Percentiles rank a stretch among this genome's conserved stretches.
phyloP scores from a whole-genome alignment of 495 filamentous ascomycete genomes.

The Saxophila tyrrhenica region DNA sequence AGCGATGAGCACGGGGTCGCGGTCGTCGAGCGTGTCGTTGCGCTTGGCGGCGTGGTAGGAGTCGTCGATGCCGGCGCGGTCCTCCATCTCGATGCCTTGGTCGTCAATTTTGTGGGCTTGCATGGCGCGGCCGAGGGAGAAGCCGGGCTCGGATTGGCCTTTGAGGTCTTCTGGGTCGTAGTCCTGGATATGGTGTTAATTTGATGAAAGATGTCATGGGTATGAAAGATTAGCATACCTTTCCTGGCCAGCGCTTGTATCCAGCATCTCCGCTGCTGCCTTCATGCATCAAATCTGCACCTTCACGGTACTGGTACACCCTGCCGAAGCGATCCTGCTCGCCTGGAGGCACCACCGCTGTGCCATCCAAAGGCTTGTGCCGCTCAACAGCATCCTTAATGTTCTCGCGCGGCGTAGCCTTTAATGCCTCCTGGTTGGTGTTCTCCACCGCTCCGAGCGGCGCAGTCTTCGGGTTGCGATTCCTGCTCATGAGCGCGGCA shows the following conservation, averaged over 20 bases:
- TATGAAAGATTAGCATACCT: slow-evolving; percentile 51
- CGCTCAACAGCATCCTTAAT: slow-evolving; percentile 60
- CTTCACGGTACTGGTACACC: slow-evolving; percentile 71
- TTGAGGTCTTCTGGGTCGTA: slow-evolving; percentile 64
- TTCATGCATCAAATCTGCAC: slow-evolving; percentile 71
- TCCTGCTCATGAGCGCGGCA: slow-evolving; percentile 62
- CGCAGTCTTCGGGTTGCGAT: slow-evolving; percentile 46
- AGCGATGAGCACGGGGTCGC: slow-evolving; percentile 18
- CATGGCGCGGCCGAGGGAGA: slow-evolving; percentile 51
- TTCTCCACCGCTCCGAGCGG: slow-evolving; percentile 68
- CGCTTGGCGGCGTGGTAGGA: slow-evolving; percentile 14
- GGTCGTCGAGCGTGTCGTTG: slow-evolving; percentile 12
- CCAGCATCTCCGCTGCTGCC: slow-evolving; percentile 42
- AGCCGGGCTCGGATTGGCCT: slow-evolving; percentile 70
- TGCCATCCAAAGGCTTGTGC: slow-evolving; percentile 78
- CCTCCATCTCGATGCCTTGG: slow-evolving; percentile 25
- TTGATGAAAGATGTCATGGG: no score
- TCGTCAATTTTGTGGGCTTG: slow-evolving; percentile 39
- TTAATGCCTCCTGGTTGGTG: slow-evolving; percentile 66
- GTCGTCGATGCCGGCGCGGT: slow-evolving; percentile 22
- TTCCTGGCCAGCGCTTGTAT: slow-evolving; percentile 55
- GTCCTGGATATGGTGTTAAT: no score
- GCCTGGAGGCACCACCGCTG: slow-evolving; percentile 65
- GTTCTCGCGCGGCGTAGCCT: slow-evolving; percentile 72
- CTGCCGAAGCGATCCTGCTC: slow-evolving; percentile 52